Evolutionary conservation across 805 yeast genomes (phyloP), one percentile per base, ranked within the genome.

Genomic region (Sungouiella blattae): DNA sequence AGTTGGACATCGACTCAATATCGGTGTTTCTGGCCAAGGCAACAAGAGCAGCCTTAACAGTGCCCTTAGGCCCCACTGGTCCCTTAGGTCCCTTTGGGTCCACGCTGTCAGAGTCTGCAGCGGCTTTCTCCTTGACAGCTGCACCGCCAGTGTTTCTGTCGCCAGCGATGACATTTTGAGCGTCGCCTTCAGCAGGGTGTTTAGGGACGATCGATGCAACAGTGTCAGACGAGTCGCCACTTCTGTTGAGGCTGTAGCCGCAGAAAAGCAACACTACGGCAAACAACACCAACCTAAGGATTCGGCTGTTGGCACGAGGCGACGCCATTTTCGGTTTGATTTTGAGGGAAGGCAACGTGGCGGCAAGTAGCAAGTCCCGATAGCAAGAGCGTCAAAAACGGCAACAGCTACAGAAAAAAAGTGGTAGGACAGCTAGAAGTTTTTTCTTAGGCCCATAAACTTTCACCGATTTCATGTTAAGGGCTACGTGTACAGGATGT

Each of bases 11-110:
- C 16, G 72, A 71, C 62, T 75, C 69, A 37, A 86, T 58, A 54
- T 86, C 95, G n/a, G 65, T 49, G 58, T 85, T 84, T 64, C 94
- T 71, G 11, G 89, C 93, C 50, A 86, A 68, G 0, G 91, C 73
- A 12, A 86, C 88, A 58, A 87, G 84, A 1, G 94, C 80, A 11
- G 95, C 95, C 57, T 78, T 80, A 36, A 73, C 80, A 47, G 74
- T 74, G 9, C 22, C 22, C 22, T 20, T 20, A 9, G 22, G 22
- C 8, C 22, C 22, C 22, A 9, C 22, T 7, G 22, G 22, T 9
- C 9, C 9, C 9, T 20, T 20, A 20, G 9, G 8, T 9, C 22
- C 8, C 22, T 20, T 20, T 7, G 22, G 22, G 18, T 20, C 35
- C 6, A 30, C 39, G 13, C 30, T 32, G 3, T 31, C 33, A 14